Evolutionary conservation across 2,329 filamentous ascomycete genomes (phyloP).

Genomic region (Thelonectria blattea): DNA sequence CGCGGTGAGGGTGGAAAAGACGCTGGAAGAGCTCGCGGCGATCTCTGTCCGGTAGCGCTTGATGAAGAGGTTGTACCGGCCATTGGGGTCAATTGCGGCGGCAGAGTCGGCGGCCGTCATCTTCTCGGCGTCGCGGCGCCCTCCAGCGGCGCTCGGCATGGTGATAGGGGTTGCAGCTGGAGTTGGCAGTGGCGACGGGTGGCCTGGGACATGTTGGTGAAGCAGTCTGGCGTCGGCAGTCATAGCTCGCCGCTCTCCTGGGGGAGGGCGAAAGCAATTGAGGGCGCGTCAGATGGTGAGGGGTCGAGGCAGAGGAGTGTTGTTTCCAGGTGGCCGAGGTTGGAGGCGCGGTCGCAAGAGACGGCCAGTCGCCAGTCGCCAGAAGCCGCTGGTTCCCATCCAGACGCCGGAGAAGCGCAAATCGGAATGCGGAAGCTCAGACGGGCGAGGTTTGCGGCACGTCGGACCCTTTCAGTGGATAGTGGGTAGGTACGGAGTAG

Average conservation of each 20-base stretch:
- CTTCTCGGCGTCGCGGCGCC: slow-evolving; percentile 38
- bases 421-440: slow-evolving; percentile 31
- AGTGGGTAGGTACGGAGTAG: slow-evolving; percentile 23
- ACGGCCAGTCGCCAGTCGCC: slow-evolving; percentile 28
- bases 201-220: slow-evolving; percentile 48
- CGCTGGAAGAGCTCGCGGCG: slow-evolving; percentile 76
- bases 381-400: slow-evolving; percentile 36
- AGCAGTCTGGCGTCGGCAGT: slow-evolving; percentile 44
- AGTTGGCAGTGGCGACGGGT: slow-evolving; percentile 37
- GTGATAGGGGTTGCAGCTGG: slow-evolving; percentile 35
- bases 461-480: slow-evolving; percentile 22
- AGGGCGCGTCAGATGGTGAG: not conserved
- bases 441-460: slow-evolving; percentile 28
- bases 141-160: slow-evolving; percentile 39
- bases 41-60: slow-evolving; percentile 84
- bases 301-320: not conserved
- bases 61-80: slow-evolving; percentile 55
- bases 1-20: slow-evolving; percentile 79
- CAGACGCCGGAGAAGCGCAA: slow-evolving; percentile 30
- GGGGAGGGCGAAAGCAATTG: slow-evolving; percentile 25
- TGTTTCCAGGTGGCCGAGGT: slow-evolving; percentile 8
- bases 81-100: slow-evolving; percentile 14
- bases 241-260: slow-evolving; percentile 42
- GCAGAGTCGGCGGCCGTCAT: slow-evolving; percentile 31
- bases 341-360: slow-evolving; percentile 38